A percentile compares a stretch with the other conserved stretches of the same genome.
Evolutionary conservation across 306 rosid species (phyloP).

Genomic region (Medicago arabica): DNA sequence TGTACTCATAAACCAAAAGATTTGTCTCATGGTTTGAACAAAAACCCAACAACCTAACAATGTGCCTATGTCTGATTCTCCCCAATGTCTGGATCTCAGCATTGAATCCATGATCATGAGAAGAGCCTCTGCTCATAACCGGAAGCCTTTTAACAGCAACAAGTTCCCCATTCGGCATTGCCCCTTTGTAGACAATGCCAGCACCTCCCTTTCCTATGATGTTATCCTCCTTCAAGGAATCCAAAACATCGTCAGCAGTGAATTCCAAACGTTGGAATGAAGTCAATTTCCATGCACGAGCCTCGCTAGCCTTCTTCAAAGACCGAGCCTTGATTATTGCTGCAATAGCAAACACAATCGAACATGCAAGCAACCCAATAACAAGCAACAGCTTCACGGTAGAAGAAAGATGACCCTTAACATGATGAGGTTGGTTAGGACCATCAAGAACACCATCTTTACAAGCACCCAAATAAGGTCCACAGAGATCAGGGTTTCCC

Average conservation of each 20-base stretch:
- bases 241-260: conserved; percentile 90
- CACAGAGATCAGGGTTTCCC: conserved; percentile 86
- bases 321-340: conserved; percentile 92
- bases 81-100: conserved; percentile 98
- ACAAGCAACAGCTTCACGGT: conserved; percentile 82
- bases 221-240: conserved; percentile 86
- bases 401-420: conserved; percentile 67
- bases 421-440: conserved; percentile 61
- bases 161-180: conserved; percentile 74
- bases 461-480: conserved; percentile 90
- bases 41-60: conserved; percentile 85
- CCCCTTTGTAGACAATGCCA: conserved; percentile 95
- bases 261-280: conserved; percentile 94
- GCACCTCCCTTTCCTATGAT: conserved; percentile 99
- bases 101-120: conserved; percentile 97
- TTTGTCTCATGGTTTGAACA: conserved; percentile 97
- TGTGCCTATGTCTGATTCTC: conserved; percentile 90
- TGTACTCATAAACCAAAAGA: conserved; percentile 92
- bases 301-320: conserved; percentile 77
- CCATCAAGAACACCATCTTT: conserved; percentile 71
- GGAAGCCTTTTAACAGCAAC: conserved; percentile 96
- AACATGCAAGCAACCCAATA: conserved; percentile 76
- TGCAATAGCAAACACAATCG: conserved; percentile 73
- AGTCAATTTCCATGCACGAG: conserved; percentile 87
- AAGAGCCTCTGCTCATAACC: conserved; percentile 86